Base-by-base conservation (phyloP, 768 basidiomycete genomes). In the Pleurotus platypus region DNA sequence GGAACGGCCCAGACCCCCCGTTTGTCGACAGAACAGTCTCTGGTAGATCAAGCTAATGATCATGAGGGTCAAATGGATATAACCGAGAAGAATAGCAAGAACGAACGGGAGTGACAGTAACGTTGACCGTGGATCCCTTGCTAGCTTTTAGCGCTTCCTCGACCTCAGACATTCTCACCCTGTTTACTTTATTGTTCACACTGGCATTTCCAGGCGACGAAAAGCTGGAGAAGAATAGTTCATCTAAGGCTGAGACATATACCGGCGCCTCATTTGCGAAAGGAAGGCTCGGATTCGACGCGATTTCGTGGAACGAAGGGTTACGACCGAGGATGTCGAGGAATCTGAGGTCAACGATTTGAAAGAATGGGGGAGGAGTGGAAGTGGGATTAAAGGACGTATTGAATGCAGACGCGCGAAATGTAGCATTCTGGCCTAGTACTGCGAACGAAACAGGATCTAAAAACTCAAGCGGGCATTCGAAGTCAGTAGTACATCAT, bases 241-340 rank as follows among this genome's bases (percentile, higher is more conserved):
- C 82, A 62, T 90, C 80, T 16, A 83, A 85, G 15, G 74, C 78
- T 3, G 83, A 70, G 27, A 81, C 71, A 68, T 83, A 90, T 1
- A 91, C 74, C 0, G 88, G 87, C 2, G 87, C 90, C 70, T 93
- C 91, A 64, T 92, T 89, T 12, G 89, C 89, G 59, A 90, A 84
- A 2, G 85, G 85, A 66, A 85, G 85, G 2, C 76, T 80, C 2
- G 78, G 77, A 57, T 84, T 82, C 8, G 79, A 77, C 0, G 83
- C 82, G 45, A 93, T 80, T 58, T 80, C 67, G 3, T 79, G 77
- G 48, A 92, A 78, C 0, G 78, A 78, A 5, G 89, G 83, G 24
- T 71, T 70, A 2, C 67, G 60, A 0, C 89, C 90, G 1, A 90
- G 77, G 56, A 90, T 72, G 4, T 67, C 56, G 47, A 86, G 70